phyloP scores from a whole-genome alignment of 2,329 filamentous ascomycete species.

The Pseudogymnoascus pannorum region DNA sequence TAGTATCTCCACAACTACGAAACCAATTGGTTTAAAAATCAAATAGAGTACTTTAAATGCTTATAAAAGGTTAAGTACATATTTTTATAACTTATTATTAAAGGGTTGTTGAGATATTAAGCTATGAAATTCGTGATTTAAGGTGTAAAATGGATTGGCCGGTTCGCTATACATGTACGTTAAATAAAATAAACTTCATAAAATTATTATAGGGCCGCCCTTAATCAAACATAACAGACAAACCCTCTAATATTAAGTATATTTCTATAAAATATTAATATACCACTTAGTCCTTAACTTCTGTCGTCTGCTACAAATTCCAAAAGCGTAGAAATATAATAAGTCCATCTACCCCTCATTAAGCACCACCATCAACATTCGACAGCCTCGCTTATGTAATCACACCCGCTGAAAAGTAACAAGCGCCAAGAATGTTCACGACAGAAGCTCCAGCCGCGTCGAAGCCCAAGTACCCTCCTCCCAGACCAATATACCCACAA shows the following conservation, averaged over 20 bases:
- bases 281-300: background rate
- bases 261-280: background rate
- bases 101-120: no score
- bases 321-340: background rate
- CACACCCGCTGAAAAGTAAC: constrained; percentile 6
- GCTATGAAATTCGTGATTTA: no score
- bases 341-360: constrained; percentile 1
- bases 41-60: no score
- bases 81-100: no score
- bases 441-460: constrained; percentile 16
- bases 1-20: no score
- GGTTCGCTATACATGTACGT: no score
- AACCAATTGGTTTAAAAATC: no score
- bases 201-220: background rate
- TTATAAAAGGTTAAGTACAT: no score
- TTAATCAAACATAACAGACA: background rate
- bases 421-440: constrained; percentile 20
- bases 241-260: background rate
- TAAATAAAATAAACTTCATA: background rate
- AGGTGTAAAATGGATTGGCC: no score
- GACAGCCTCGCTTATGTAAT: constrained; percentile 6
- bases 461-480: constrained; percentile 16
- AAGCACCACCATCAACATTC: constrained; percentile 3
- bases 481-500: constrained; percentile 2
- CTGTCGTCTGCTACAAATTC: background rate